These are phyloP conservation scores for Tirmania nivea DNA, from an alignment of 495 filamentous ascomycete genomes.

Conservation along the genomic window DNA sequence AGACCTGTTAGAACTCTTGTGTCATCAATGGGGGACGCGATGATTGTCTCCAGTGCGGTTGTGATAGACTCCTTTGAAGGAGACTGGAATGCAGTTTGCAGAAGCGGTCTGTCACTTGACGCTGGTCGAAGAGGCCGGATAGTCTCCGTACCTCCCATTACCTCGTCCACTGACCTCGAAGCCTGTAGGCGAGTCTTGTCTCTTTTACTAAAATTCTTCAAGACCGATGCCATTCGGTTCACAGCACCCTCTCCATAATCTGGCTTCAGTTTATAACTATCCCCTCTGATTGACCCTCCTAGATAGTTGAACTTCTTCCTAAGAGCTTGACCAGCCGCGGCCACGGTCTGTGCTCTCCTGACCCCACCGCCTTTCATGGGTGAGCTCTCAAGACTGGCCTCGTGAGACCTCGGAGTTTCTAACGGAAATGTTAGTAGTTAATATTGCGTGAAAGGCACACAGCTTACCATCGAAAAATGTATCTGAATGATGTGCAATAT, in stretches of 20 bases:
- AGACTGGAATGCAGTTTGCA: slow-evolving; percentile 40
- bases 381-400: too few relatives aligned
- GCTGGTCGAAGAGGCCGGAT: slow-evolving; percentile 16
- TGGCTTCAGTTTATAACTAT: not conserved
- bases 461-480: too few relatives aligned
- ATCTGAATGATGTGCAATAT: too few relatives aligned
- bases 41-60: slow-evolving; percentile 18
- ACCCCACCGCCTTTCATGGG: slow-evolving; percentile 31
- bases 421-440: too few relatives aligned
- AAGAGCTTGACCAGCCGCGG: not conserved
- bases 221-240: slow-evolving; percentile 54
- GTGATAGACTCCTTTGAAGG: slow-evolving; percentile 18
- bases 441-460: too few relatives aligned
- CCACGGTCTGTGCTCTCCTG: slow-evolving; percentile 26
- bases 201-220: slow-evolving; percentile 77
- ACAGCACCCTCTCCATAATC: slow-evolving; percentile 18
- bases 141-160: slow-evolving; percentile 10
- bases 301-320: not conserved
- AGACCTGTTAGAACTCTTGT: not conserved
- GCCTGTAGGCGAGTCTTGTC: slow-evolving; percentile 44
- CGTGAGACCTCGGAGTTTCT: too few relatives aligned
- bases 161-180: slow-evolving; percentile 65
- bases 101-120: slow-evolving; percentile 27
- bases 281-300: not conserved
- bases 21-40: slow-evolving; percentile 2